A percentile compares a stretch with the other conserved stretches of the same genome.
Conservation (phyloP, 331 rosid genomes). For the Rosa hybrid region DNA sequence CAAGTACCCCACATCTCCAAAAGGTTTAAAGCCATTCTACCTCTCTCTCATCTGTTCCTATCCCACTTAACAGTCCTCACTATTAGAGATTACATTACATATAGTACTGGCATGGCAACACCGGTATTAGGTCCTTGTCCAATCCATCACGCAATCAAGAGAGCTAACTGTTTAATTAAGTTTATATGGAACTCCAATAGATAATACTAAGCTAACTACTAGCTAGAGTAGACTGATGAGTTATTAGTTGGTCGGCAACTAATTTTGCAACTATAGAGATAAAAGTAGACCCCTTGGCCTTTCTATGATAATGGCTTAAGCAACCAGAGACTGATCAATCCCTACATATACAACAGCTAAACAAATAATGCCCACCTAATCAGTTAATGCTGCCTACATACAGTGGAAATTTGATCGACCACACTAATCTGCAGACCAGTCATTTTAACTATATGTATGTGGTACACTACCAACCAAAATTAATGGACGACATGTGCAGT, state of each 20-base stretch:
- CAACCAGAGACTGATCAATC: background rate
- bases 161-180: background rate
- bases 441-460: background rate
- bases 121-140: background rate
- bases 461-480: background rate
- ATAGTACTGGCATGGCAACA: background rate
- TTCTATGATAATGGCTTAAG: background rate
- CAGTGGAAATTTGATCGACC: background rate
- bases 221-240: background rate
- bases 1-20: background rate
- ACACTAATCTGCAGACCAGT: background rate
- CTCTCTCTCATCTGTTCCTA: background rate
- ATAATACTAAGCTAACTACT: background rate
- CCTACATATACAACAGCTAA: background rate
- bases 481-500: background rate
- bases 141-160: background rate
- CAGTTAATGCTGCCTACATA: background rate
- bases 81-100: background rate
- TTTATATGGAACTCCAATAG: background rate
- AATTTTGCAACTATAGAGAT: background rate
- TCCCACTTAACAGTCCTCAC: background rate
- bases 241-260: constrained; percentile 38
- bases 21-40: background rate
- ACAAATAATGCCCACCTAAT: background rate
- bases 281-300: constrained; percentile 3